Percentiles rank a stretch among this genome's conserved stretches.
Conservation (phyloP, 164 flowering plant species). For the Piper betle region DNA sequence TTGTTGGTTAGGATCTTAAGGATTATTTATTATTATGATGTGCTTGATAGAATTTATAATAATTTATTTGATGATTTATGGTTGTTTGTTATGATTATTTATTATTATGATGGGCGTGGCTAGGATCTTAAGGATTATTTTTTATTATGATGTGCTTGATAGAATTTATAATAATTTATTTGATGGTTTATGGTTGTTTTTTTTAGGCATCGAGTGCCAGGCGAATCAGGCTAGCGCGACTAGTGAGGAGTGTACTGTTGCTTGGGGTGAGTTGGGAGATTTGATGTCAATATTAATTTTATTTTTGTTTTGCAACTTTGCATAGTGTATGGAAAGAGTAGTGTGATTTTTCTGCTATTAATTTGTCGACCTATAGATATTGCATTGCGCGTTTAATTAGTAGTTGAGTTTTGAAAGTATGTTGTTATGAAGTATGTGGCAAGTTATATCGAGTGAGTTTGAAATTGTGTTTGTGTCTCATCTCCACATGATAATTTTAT, state of each 20-base stretch:
- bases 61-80: not conserved
- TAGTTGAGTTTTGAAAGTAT: no score
- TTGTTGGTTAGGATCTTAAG: not conserved
- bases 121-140: no score
- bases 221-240: conserved; percentile 88
- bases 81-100: not conserved
- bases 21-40: no score
- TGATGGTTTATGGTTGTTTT: not conserved
- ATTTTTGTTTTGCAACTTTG: not conserved
- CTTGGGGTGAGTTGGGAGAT: conserved; percentile 41
- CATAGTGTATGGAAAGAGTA: not conserved
- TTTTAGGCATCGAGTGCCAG: conserved; percentile 67
- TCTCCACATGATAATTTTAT: no score
- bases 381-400: no score
- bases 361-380: no score
- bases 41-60: not conserved
- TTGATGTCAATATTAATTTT: not conserved
- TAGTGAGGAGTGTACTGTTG: conserved; percentile 80
- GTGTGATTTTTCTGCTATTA: not conserved
- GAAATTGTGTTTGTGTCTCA: no score
- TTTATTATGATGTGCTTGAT: not conserved
- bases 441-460: no score
- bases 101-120: not conserved
- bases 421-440: no score
- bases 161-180: no score